Conservation (phyloP, 768 basidiomycete species). For the Leucocoprinus sp. region DNA sequence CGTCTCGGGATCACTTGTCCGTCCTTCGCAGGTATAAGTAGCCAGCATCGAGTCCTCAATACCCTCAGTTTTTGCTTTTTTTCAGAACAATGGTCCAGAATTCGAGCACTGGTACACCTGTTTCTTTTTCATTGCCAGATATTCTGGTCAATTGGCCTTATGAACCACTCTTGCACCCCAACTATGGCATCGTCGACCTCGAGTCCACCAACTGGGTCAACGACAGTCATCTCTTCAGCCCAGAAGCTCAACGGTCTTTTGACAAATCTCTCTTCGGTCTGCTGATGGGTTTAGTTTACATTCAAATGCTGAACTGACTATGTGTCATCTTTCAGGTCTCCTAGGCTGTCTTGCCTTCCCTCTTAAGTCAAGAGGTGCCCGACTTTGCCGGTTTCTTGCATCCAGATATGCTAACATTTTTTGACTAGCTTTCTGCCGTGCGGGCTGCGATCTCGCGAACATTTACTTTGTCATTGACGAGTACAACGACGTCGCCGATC, state of each 20-base stretch:
- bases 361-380: background rate
- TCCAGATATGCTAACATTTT: background rate
- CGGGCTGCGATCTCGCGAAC: constrained; percentile 17
- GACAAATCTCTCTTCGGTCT: constrained; percentile 19
- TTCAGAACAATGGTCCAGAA: too few species aligned
- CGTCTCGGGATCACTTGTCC: too few species aligned
- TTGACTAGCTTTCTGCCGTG: constrained; percentile 16
- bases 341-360: constrained; percentile 5
- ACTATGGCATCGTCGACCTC: constrained; percentile 14
- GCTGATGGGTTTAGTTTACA: background rate
- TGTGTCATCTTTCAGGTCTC: constrained; percentile 9
- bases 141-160: constrained; percentile 7
- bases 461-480: constrained; percentile 18
- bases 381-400: too few species aligned
- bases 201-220: constrained; percentile 20
- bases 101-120: too few species aligned
- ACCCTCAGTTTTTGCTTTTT: too few species aligned
- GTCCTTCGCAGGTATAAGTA: too few species aligned
- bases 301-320: too few species aligned
- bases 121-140: constrained; percentile 6
- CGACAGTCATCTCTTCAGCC: constrained; percentile 17
- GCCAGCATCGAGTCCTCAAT: too few species aligned
- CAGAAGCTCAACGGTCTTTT: constrained; percentile 18
- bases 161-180: constrained; percentile 5
- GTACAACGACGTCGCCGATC: constrained; percentile 15